Evolutionary conservation across 2,329 filamentous ascomycete genomes (phyloP).

Genomic region (Cladosporium sp.): DNA sequence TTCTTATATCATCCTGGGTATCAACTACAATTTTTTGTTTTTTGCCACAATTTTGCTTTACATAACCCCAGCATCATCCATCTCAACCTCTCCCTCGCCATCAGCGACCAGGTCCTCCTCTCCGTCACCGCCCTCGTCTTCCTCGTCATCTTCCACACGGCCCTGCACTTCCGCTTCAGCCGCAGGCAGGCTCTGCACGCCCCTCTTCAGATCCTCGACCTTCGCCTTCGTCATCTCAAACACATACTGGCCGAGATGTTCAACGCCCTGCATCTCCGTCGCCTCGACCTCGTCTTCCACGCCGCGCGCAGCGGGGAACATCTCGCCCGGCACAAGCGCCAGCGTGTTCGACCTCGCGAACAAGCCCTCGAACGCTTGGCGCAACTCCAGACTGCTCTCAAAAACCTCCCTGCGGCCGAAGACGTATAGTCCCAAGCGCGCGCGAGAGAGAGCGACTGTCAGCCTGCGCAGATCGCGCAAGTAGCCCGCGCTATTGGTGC

Average conservation of each 20-base stretch:
- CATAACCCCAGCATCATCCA: constrained; percentile 13
- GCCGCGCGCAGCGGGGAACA: constrained; percentile 66
- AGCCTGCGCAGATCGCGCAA: constrained; percentile 89
- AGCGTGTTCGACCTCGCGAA: constrained; percentile 69
- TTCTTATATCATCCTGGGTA: constrained; percentile 7
- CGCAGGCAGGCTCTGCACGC: constrained; percentile 31
- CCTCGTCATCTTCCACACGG: constrained; percentile 28
- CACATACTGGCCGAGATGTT: constrained; percentile 94
- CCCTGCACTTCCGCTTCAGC: constrained; percentile 17
- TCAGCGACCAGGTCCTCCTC: constrained; percentile 19
- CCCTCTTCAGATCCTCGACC: constrained; percentile 56
- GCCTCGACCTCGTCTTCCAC: constrained; percentile 55
- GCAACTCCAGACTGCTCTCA: constrained; percentile 82
- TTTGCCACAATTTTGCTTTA: neutral
- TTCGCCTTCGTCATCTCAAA: constrained; percentile 89
- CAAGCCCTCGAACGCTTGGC: constrained; percentile 79
- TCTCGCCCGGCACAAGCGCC: constrained; percentile 77
- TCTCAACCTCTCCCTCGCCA: constrained; percentile 9
- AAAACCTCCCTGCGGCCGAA: constrained; percentile 87
- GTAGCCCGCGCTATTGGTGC: constrained; percentile 87
- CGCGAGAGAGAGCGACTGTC: constrained; percentile 91
- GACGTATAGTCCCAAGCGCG: constrained; percentile 87
- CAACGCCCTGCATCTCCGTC: constrained; percentile 81
- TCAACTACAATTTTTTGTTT: constrained; percentile 2
- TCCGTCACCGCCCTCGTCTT: constrained; percentile 29